A percentile compares a stretch with the other conserved stretches of the same genome.
These are phyloP conservation scores for Oropetium thomaeum DNA, from an alignment of 176 grass and related monocot species.

Conservation along the genomic window DNA sequence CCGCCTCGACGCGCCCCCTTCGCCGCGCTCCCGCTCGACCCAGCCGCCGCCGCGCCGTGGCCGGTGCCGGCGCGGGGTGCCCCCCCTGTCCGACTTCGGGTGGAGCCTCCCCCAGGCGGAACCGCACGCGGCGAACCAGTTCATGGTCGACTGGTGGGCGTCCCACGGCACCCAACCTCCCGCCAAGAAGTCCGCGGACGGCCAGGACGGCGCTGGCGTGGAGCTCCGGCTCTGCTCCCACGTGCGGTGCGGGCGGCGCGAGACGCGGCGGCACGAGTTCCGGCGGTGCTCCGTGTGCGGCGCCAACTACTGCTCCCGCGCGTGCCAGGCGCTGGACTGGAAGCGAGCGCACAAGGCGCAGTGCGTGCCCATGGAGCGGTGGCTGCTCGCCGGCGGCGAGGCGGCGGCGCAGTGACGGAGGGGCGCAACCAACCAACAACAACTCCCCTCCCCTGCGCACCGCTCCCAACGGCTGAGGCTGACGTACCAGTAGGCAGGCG, in stretches of 20 bases:
- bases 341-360: slow-evolving; percentile 55
- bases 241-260: slow-evolving; percentile 52
- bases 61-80: not conserved
- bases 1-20: not conserved
- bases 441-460: no score
- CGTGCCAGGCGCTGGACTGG: slow-evolving; percentile 87
- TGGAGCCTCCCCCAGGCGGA: slow-evolving; percentile 49
- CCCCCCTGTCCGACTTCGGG: slow-evolving; percentile 47
- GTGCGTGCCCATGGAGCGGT: slow-evolving; percentile 59
- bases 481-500: not conserved
- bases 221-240: slow-evolving; percentile 61
- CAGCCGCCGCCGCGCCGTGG: no score
- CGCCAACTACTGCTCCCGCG: slow-evolving; percentile 89
- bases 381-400: slow-evolving; percentile 42
- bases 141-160: slow-evolving; percentile 70
- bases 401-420: slow-evolving; percentile 3
- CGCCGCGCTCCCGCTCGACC: not conserved
- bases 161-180: not conserved
- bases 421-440: no score
- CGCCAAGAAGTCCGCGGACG: not conserved
- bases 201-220: not conserved
- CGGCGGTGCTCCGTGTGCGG: slow-evolving; percentile 81
- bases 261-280: slow-evolving; percentile 88
- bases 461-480: slow-evolving; percentile 1
- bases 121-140: slow-evolving; percentile 56